Evolutionary conservation across 2,329 filamentous ascomycete genomes (phyloP), one percentile per base, ranked within the genome.

Genomic region (Emmonsia crescens): DNA sequence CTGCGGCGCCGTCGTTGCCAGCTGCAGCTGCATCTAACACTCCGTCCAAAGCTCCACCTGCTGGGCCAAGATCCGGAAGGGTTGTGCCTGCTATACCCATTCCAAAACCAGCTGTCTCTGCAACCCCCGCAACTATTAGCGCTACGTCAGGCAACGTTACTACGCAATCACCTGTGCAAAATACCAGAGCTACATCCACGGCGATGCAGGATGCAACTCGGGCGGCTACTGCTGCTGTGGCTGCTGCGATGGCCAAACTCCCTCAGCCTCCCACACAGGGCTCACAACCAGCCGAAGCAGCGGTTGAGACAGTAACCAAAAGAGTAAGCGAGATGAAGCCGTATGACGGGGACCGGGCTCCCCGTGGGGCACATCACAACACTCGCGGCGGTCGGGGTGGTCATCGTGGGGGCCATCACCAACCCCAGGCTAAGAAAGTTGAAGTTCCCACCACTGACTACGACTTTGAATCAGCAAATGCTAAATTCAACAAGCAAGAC

Each of bases 391-490:
- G 77, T 40, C 74, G 79, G 60, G 78, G 79, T 38, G 76, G 74
- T 49, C 71, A 76, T 63, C 77, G 80, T 54, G 69, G 74, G 59
- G 70, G 73, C 61, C 72, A 78, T 16, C 68, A 74, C 49, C 77
- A 76, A 42, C 71, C 72, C 55, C 72, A 78, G 62, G 77, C 81
- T 57, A 78, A 82, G 68, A 94, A 90, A 77, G 85, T 97, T 38
- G 92, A 96, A 60, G 89, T 99, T 2, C 94, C 94, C 0, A 84
- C 88, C 56, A 86, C 89, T 1, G 94, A 97, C 71, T 99, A 92
- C 69, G 93, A 99, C 71, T 99, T 99, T 71, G 89, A 88, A 67
- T 84, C 83, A 19, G 82, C 89, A 33, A 96, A 96, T 72, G 89
- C 89, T 57, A 94, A 92, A 74, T 95, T 95, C 79, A 93, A 91